Evolutionary conservation across 305 asterid genomes (phyloP), one percentile per base, ranked within the genome.

Genomic region (Salvia sclarea): DNA sequence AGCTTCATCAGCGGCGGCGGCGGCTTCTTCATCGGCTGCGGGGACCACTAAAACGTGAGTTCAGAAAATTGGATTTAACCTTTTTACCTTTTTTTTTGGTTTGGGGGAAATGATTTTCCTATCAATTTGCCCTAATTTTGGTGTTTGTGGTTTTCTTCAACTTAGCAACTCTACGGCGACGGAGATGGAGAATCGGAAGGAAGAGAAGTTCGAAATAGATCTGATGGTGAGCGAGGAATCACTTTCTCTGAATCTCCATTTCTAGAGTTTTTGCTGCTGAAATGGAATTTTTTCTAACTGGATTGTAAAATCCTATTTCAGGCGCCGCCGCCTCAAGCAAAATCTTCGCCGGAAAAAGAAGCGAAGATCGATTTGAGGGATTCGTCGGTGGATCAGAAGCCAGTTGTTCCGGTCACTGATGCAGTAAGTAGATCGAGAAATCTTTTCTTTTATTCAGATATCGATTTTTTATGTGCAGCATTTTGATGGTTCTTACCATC

Each of bases 301-400:
- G 69, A 72, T 50, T 61, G 33, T 33, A 52, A 33, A 33, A 28
- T 65, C 58, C 13, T 12, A 70, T 72, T 82, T 68, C 73, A 94
- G 98, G 97, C 97, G 59, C 91, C 97, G 47, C 99, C 97, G n/a
- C 96, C 96, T 0, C 97, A 76, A 64, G 78, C 10, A 31, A 82
- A 86, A 75, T 75, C 83, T 1, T 87, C 97, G 0, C 91, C 92
- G 3, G 92, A 84, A 50, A 80, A 88, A 43, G 90, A 82, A 59
- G 55, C 64, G 6, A 80, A 78, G 66, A 70, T 77, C 1, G 83
- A 77, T 68, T 40, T 66, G 40, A 73, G 72, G 41, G 75, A 65
- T 22, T 65, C 79, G 2, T 62, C 72, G 11, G 75, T 69, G 57
- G 88, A 85, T 44, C 83, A 75, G 37, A 92, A 88, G 83, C 85